phyloP scores from a whole-genome alignment of 2,329 filamentous ascomycete genomes.

The Fusarium multiceps region DNA sequence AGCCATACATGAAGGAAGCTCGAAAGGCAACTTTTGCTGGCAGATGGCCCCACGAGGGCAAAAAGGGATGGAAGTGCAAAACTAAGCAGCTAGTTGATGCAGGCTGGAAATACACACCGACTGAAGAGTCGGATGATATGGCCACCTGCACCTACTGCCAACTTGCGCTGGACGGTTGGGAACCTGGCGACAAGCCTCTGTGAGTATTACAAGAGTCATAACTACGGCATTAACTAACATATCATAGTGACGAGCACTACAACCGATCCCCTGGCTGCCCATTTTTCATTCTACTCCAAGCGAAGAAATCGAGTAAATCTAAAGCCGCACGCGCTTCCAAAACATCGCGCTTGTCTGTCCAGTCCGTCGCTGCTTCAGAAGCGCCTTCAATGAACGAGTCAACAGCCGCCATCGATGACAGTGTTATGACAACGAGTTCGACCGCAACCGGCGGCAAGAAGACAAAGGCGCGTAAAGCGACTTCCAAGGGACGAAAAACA shows the following conservation, averaged over 20 bases:
- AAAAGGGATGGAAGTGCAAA: conserved; percentile 90
- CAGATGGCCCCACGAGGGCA: conserved; percentile 89
- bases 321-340: conserved; percentile 73
- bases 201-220: conserved; percentile 57
- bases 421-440: conserved; percentile 68
- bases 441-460: conserved; percentile 70
- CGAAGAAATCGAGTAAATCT: conserved; percentile 66
- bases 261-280: conserved; percentile 81
- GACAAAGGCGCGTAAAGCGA: conserved; percentile 64
- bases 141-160: conserved; percentile 93
- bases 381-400: conserved; percentile 60
- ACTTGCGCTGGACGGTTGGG: conserved; percentile 92
- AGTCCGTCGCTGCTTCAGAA: conserved; percentile 66
- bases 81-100: conserved; percentile 90
- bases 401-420: conserved; percentile 66
- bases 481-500: conserved; percentile 46
- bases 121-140: conserved; percentile 84
- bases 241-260: conserved; percentile 81
- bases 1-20: conserved; percentile 77
- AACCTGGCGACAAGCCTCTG: conserved; percentile 89
- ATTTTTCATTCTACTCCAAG: conserved; percentile 79
- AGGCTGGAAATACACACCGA: conserved; percentile 94
- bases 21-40: conserved; percentile 85
- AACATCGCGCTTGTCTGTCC: conserved; percentile 71
- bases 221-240: conserved; percentile 40